Evolutionary conservation across 225 moss, liverwort and hornwort species (phyloP).

Genomic region (Neckera pumila): DNA sequence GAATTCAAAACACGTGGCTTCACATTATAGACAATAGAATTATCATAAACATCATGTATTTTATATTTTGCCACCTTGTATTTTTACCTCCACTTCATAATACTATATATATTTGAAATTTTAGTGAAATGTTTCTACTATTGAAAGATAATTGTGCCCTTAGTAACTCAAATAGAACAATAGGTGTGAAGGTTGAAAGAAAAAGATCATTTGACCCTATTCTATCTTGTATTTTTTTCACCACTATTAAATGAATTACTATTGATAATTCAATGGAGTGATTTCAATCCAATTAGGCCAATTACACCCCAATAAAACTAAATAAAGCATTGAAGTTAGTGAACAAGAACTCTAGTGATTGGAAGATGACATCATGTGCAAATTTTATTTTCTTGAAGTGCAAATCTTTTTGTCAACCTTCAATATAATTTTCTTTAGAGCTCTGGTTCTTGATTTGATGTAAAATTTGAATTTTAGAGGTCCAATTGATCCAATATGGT

Average conservation of each 20-base stretch:
- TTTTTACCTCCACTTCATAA: too few species aligned
- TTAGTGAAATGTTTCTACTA: accelerated
- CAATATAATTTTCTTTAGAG: too few species aligned
- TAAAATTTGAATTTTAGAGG: too few species aligned
- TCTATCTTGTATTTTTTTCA: not conserved
- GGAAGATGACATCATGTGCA: too few species aligned
- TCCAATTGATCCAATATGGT: too few species aligned
- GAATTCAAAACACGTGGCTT: not conserved
- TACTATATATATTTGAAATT: not conserved
- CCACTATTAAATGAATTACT: not conserved
- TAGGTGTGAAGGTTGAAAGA: not conserved
- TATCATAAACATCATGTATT: not conserved
- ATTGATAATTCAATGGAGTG: not conserved
- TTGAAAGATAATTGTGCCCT: accelerated
- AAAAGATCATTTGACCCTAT: not conserved
- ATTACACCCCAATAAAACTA: too few species aligned
- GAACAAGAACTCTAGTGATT: too few species aligned
- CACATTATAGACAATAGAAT: not conserved
- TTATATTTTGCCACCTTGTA: accelerated
- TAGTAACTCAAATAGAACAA: not conserved
- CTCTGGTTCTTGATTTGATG: too few species aligned
- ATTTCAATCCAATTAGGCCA: not conserved
- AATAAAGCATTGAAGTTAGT: too few species aligned
- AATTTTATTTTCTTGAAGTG: too few species aligned
- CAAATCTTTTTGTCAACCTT: too few species aligned